A percentile compares a stretch with the other conserved stretches of the same genome.
These are phyloP conservation scores for Sporothrix globosa DNA, from an alignment of 2,329 filamentous ascomycete genomes.

Conservation along the genomic window DNA sequence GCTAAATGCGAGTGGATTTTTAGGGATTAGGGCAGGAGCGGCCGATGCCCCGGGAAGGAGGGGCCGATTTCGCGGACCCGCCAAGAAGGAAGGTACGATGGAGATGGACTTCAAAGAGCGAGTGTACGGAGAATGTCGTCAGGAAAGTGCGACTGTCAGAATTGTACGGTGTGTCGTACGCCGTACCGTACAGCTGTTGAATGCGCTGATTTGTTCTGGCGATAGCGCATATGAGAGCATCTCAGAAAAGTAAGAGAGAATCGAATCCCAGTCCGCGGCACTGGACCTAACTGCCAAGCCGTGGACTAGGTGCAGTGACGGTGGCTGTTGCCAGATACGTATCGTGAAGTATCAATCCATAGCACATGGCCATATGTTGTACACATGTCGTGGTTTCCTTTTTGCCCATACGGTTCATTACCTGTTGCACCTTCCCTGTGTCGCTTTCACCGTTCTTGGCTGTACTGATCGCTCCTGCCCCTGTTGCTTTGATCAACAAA, in stretches of 20 bases:
- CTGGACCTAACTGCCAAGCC: constrained; percentile 1
- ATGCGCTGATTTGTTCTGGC: too few relatives aligned
- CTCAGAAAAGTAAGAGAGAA: background rate
- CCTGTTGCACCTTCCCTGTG: background rate
- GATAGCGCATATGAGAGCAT: background rate
- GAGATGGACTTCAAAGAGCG: background rate
- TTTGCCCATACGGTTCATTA: background rate
- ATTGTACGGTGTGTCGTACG: background rate
- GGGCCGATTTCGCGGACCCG: constrained; percentile 1
- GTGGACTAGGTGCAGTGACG: background rate
- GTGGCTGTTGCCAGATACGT: background rate
- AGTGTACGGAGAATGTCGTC: background rate
- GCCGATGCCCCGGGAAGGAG: background rate
- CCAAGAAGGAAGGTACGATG: background rate
- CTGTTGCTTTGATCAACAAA: background rate
- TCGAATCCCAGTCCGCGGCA: background rate
- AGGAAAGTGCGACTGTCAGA: background rate
- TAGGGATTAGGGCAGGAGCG: background rate
- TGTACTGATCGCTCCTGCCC: background rate
- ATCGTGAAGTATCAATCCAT: background rate
- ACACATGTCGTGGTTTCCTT: constrained; percentile 3
- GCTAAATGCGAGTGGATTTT: background rate
- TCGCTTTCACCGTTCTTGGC: background rate
- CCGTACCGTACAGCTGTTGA: too few relatives aligned
- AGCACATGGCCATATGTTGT: background rate